Evolutionary conservation across 768 basidiomycete genomes (phyloP).

Genomic region (Megacollybia marginata): DNA sequence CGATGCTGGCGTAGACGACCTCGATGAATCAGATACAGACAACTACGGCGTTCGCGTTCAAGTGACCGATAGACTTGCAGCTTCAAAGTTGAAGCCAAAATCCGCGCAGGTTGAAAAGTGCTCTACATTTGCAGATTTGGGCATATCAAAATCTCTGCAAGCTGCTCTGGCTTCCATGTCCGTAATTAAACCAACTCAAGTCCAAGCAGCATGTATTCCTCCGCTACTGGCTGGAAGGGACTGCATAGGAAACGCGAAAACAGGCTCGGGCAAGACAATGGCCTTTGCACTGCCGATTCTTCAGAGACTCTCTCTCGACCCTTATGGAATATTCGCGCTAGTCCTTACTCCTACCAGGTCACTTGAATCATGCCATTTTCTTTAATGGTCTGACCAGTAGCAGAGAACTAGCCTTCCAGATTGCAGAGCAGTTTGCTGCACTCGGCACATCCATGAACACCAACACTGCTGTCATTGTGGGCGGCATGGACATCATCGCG

Average conservation of each 20-base stretch:
- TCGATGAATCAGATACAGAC: neutral
- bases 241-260: constrained; percentile 97
- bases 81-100: constrained; percentile 1
- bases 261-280: constrained; percentile 96
- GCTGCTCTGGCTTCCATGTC: constrained; percentile 73
- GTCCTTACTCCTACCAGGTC: constrained; percentile 94
- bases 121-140: constrained; percentile 47
- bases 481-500: constrained; percentile 97
- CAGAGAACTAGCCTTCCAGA: constrained; percentile 96
- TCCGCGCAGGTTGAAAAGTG: neutral
- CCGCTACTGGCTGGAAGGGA: constrained; percentile 81
- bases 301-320: constrained; percentile 80
- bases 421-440: constrained; percentile 92
- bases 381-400: neutral
- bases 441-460: constrained; percentile 77
- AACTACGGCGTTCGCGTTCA: neutral
- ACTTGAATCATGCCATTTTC: constrained; percentile 8
- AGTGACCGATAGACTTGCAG: neutral
- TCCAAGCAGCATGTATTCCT: constrained; percentile 88
- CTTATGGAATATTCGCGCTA: constrained; percentile 91
- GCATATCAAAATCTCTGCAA: constrained; percentile 53
- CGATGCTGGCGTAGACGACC: too few species aligned
- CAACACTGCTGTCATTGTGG: constrained; percentile 84
- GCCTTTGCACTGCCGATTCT: constrained; percentile 95
- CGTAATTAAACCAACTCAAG: constrained; percentile 76